These are phyloP conservation scores for Elsinoe fawcettii DNA, from an alignment of 2,329 filamentous ascomycete species.

Conservation along the genomic window DNA sequence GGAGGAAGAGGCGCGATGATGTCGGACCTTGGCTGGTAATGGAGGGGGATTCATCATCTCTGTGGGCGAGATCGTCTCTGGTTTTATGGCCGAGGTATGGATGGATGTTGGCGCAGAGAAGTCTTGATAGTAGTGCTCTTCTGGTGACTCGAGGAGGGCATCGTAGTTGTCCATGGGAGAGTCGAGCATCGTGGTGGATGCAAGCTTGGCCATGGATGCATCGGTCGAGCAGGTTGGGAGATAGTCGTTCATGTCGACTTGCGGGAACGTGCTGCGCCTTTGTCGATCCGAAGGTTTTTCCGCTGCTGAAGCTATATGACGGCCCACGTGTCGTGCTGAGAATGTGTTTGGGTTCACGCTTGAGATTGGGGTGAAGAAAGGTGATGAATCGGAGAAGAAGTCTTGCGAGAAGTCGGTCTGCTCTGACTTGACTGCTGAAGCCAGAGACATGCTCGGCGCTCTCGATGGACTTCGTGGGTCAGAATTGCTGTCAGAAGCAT, in stretches of 20 bases:
- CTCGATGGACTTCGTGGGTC: neutral
- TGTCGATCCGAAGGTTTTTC: conserved; percentile 49
- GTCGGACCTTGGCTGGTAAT: conserved; percentile 29
- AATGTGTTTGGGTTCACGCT: conserved; percentile 70
- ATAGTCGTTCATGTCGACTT: conserved; percentile 53
- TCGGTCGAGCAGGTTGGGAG: conserved; percentile 43
- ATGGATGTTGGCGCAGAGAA: conserved; percentile 17
- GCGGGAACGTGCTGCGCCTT: conserved; percentile 81
- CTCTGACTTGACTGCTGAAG: neutral
- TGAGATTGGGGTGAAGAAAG: conserved; percentile 58
- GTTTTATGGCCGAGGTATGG: conserved; percentile 13
- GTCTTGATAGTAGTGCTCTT: conserved; percentile 33
- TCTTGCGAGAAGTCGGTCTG: conserved; percentile 61
- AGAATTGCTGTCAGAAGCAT: conserved; percentile 44
- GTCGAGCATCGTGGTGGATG: conserved; percentile 34
- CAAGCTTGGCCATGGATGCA: conserved; percentile 47
- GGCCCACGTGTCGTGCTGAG: conserved; percentile 50
- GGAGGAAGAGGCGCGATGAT: neutral
- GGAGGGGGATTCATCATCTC: conserved; percentile 42
- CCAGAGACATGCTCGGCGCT: conserved; percentile 3
- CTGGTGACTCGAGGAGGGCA: conserved; percentile 33
- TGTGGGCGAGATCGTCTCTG: conserved; percentile 24
- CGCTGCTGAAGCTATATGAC: neutral
- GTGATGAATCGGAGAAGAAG: conserved; percentile 46
- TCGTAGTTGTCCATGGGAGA: conserved; percentile 29